Conservation (phyloP, 768 basidiomycete genomes). For the Harrya chromipes region DNA sequence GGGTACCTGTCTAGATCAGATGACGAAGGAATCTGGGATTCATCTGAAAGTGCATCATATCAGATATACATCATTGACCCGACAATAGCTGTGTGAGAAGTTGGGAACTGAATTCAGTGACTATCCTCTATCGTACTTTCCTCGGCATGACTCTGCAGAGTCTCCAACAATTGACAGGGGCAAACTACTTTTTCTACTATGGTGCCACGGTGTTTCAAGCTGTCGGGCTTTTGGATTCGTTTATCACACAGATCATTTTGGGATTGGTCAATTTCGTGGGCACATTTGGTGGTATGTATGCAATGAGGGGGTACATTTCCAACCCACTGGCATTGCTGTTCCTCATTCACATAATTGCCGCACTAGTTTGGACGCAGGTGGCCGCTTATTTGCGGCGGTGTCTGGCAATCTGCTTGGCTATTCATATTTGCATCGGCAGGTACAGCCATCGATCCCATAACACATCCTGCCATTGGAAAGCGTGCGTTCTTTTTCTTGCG, state of each 20-base stretch:
- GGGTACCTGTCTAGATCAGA: too few relatives aligned
- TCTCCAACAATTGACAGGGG: conserved; percentile 71
- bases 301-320: conserved; percentile 54
- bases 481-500: conserved; percentile 30
- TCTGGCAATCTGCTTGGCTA: conserved; percentile 70
- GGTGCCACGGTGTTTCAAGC: conserved; percentile 63
- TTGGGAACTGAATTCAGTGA: too few relatives aligned
- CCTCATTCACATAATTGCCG: neutral
- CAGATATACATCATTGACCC: too few relatives aligned
- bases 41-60: too few relatives aligned
- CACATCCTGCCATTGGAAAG: conserved; percentile 49
- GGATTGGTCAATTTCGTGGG: conserved; percentile 70
- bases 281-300: conserved; percentile 70
- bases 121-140: conserved; percentile 63
- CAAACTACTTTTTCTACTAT: conserved; percentile 69
- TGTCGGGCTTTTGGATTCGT: conserved; percentile 66
- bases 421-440: conserved; percentile 74
- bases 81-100: too few relatives aligned
- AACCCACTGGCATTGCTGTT: neutral
- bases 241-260: conserved; percentile 71
- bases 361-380: conserved; percentile 60
- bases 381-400: conserved; percentile 64
- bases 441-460: conserved; percentile 53
- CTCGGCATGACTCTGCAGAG: conserved; percentile 65
- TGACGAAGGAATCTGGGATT: too few relatives aligned